phyloP scores from a whole-genome alignment of 164 flowering plant genomes.

The Nymphaea colorata region DNA sequence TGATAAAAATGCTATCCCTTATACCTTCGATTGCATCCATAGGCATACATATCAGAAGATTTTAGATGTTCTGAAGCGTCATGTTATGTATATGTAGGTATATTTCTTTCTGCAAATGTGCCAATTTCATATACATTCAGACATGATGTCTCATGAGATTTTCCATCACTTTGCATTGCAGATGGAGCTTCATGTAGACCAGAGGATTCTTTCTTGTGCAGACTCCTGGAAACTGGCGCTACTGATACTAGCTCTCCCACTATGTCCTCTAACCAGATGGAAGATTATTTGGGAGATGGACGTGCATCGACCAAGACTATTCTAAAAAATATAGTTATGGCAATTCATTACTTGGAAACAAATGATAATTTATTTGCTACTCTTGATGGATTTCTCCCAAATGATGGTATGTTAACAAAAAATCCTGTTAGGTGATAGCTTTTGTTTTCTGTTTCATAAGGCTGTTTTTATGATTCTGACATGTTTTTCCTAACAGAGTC shows the following conservation, averaged over 20 bases:
- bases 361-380: constrained; percentile 35
- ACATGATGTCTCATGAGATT: neutral
- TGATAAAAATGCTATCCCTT: too few relatives aligned
- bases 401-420: constrained; percentile 35
- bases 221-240: constrained; percentile 75
- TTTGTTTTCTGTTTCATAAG: too few relatives aligned
- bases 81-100: too few relatives aligned
- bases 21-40: too few relatives aligned
- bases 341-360: constrained; percentile 36
- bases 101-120: too few relatives aligned
- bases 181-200: constrained; percentile 18
- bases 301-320: constrained; percentile 23
- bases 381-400: constrained; percentile 25
- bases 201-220: constrained; percentile 49
- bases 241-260: constrained; percentile 59
- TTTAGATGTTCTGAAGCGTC: too few relatives aligned
- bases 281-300: constrained; percentile 20
- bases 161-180: neutral
- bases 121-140: too few relatives aligned
- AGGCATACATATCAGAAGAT: too few relatives aligned
- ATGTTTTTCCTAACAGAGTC: constrained; percentile 27
- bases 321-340: constrained; percentile 33
- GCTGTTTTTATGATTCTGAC: neutral
- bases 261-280: constrained; percentile 22
- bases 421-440: neutral